phyloP scores from a whole-genome alignment of 306 rosid genomes.

The Fragaria iinumae region DNA sequence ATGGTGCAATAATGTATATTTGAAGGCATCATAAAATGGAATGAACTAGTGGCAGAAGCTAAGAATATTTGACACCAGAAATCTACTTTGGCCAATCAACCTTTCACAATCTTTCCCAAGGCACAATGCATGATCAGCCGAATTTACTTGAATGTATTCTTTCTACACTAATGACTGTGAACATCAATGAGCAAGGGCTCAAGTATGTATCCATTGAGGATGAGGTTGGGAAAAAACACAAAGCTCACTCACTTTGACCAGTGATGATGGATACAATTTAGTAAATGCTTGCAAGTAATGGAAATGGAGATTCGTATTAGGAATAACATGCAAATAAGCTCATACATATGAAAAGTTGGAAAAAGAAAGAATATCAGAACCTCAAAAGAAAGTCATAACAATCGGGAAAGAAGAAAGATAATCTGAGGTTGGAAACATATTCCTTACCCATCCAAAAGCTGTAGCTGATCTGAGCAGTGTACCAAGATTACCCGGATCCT shows the following conservation, averaged over 20 bases:
- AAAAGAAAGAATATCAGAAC: background rate
- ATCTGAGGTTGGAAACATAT: slow-evolving; percentile 11
- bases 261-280: background rate
- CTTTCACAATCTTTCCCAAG: background rate
- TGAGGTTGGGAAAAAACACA: background rate
- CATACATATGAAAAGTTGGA: background rate
- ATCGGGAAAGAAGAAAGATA: slow-evolving; percentile 12
- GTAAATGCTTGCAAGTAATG: background rate
- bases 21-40: background rate
- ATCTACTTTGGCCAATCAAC: background rate
- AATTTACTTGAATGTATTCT: background rate
- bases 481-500: slow-evolving; percentile 97
- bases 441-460: slow-evolving; percentile 89
- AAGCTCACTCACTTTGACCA: background rate
- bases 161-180: background rate
- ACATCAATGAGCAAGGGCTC: background rate
- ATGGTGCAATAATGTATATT: background rate
- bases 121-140: background rate
- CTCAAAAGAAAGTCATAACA: background rate
- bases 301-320: background rate
- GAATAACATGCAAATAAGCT: background rate
- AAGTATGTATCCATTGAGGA: background rate
- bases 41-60: background rate
- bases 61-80: background rate
- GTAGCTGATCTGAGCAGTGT: slow-evolving; percentile 82